Evolutionary conservation across 2,329 filamentous ascomycete species (phyloP).

Genomic region (Trichoderma cornu-damae): DNA sequence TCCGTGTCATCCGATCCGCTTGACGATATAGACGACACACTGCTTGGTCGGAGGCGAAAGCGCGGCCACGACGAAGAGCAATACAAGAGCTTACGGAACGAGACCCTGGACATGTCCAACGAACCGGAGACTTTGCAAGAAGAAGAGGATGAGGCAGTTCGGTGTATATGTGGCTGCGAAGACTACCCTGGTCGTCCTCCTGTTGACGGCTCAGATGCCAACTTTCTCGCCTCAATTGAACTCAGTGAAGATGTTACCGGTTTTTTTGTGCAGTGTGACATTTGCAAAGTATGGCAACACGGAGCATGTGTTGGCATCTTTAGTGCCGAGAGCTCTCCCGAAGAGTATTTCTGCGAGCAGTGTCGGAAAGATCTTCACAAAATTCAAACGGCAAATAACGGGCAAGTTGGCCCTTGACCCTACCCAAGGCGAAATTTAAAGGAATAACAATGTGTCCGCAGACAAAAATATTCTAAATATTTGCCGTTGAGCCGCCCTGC

Average conservation of each 20-base stretch:
- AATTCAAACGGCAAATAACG: conserved; percentile 72
- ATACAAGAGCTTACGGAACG: conserved; percentile 41
- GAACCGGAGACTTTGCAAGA: conserved; percentile 64
- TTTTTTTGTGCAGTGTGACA: conserved; percentile 96
- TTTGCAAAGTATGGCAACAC: conserved; percentile 98
- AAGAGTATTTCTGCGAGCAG: conserved; percentile 96
- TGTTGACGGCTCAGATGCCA: conserved; percentile 53
- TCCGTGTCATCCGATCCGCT: conserved; percentile 66
- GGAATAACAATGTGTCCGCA: conserved; percentile 27
- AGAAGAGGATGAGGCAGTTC: conserved; percentile 88
- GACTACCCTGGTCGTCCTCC: conserved; percentile 85
- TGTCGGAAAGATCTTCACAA: conserved; percentile 90
- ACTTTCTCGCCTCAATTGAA: conserved; percentile 55
- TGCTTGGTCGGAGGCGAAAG: conserved; percentile 72
- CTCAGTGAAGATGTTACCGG: conserved; percentile 83
- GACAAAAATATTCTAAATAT: conserved; percentile 63
- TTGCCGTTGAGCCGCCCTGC: conserved; percentile 54
- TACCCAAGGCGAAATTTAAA: neutral
- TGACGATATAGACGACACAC: conserved; percentile 64
- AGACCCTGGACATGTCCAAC: conserved; percentile 50
- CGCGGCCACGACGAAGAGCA: conserved; percentile 63
- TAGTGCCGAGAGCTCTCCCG: conserved; percentile 85
- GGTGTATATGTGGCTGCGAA: conserved; percentile 89
- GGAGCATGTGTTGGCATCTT: conserved; percentile 96
- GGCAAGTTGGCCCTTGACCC: conserved; percentile 55